Evolutionary conservation across 2,329 filamentous ascomycete species (phyloP).

Genomic region (Apiospora sp.): DNA sequence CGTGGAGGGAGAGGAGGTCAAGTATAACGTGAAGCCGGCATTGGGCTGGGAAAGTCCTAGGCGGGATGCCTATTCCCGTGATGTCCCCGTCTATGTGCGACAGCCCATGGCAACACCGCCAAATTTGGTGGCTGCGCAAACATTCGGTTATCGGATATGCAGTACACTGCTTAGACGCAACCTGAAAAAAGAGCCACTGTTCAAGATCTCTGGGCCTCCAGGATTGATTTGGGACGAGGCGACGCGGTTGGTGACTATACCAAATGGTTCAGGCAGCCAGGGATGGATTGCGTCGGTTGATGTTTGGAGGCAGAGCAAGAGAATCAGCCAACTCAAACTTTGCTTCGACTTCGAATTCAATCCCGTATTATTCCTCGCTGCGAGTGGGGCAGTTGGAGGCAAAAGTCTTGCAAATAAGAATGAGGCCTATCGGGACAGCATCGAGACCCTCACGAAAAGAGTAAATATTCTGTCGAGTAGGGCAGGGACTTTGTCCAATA

Average conservation of each 20-base stretch:
- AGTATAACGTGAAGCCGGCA: neutral
- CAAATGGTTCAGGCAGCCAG: neutral
- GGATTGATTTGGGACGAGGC: neutral
- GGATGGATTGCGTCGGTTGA: neutral
- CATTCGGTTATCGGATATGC: neutral
- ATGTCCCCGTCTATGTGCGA: neutral
- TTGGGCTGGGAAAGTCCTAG: neutral
- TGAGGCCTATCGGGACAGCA: neutral
- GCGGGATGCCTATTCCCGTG: neutral
- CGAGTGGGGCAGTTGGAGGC: neutral
- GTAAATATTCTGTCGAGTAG: neutral
- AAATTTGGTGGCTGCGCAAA: neutral
- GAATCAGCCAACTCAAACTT: neutral
- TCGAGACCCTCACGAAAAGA: neutral
- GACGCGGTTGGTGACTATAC: neutral
- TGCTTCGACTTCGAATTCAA: conserved; percentile 4
- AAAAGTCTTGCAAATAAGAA: neutral
- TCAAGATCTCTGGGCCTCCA: neutral
- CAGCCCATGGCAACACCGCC: neutral
- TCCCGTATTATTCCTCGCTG: neutral
- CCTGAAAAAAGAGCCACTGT: neutral
- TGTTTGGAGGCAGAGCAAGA: neutral
- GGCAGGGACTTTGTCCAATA: neutral
- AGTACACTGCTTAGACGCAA: neutral
- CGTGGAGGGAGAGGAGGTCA: neutral